A percentile compares a stretch with the other conserved stretches of the same genome.
These are phyloP conservation scores for Boletus rubescentipes DNA, from an alignment of 768 basidiomycete species.

Conservation along the genomic window DNA sequence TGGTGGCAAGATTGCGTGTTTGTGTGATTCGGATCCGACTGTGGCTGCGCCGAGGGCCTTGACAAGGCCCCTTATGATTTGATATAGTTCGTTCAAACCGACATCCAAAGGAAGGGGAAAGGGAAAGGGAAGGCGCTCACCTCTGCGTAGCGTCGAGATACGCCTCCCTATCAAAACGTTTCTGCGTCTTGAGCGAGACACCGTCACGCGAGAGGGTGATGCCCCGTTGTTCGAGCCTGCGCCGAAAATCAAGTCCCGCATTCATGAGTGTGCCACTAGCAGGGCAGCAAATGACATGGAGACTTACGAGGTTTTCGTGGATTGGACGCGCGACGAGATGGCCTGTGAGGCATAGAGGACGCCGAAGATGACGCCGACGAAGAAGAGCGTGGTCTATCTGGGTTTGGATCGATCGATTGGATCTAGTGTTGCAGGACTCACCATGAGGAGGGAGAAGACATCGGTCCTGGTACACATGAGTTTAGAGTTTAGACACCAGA, in stretches of 20 bases:
- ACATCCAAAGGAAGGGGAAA: background rate
- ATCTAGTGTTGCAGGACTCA: background rate
- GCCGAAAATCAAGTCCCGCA: too few species aligned
- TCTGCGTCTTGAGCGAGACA: constrained; percentile 63
- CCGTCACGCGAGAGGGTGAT: constrained; percentile 58
- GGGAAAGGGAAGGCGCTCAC: constrained; percentile 32
- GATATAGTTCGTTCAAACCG: background rate
- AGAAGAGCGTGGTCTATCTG: constrained; percentile 40
- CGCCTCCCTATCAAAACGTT: constrained; percentile 56
- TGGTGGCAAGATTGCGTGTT: constrained; percentile 8
- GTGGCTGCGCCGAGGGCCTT: constrained; percentile 50
- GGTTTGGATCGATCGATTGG: background rate
- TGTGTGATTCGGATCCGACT: constrained; percentile 24
- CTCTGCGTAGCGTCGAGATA: constrained; percentile 76
- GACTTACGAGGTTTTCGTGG: constrained; percentile 57
- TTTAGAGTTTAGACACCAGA: background rate
- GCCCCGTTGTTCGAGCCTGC: constrained; percentile 50
- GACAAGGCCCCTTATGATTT: constrained; percentile 44
- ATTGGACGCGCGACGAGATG: constrained; percentile 43
- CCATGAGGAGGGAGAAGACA: constrained; percentile 17
- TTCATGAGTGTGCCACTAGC: too few species aligned
- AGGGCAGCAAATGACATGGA: background rate
- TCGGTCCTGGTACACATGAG: constrained; percentile 10
- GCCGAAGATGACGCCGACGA: constrained; percentile 47
- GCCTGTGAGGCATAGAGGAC: constrained; percentile 37